Conservation (phyloP, 108 stramenopile genomes). For the Skeletonema potamos region DNA sequence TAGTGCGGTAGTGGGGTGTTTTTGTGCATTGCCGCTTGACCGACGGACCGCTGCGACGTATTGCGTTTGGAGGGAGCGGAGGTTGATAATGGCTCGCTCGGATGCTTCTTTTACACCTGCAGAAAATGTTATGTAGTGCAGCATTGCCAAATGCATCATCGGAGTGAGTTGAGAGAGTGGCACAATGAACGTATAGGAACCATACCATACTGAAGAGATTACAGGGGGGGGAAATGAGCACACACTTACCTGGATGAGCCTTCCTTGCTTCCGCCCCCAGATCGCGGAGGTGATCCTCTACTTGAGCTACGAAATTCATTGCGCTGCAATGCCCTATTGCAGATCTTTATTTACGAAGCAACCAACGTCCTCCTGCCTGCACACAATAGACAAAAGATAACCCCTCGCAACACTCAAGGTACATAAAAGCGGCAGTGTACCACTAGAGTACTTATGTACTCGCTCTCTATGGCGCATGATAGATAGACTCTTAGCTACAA, state of each 20-base stretch:
- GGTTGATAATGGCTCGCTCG: conserved; percentile 80
- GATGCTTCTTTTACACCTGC: conserved; percentile 83
- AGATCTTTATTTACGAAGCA: background rate
- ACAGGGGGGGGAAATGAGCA: conserved; percentile 8
- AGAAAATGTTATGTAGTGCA: no score
- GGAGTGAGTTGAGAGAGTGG: background rate
- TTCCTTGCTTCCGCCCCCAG: conserved; percentile 83
- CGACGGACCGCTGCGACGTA: conserved; percentile 83
- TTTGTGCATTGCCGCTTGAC: conserved; percentile 37
- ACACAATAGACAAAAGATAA: no score
- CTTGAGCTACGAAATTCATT: conserved; percentile 88
- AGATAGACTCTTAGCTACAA: no score
- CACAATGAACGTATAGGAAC: background rate
- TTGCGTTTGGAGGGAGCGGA: conserved; percentile 72
- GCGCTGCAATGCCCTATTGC: background rate
- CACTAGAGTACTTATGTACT: no score
- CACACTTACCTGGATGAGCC: conserved; percentile 77
- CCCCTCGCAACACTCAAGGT: no score
- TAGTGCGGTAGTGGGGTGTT: conserved; percentile 78
- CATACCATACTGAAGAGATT: no score
- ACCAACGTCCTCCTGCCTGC: background rate
- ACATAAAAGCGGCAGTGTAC: no score
- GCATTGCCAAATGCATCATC: no score
- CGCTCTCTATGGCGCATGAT: no score
- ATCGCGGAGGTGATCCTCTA: conserved; percentile 89